Conservation (phyloP, 1,139 yeast genomes). For the Yamadazyma sp. region DNA sequence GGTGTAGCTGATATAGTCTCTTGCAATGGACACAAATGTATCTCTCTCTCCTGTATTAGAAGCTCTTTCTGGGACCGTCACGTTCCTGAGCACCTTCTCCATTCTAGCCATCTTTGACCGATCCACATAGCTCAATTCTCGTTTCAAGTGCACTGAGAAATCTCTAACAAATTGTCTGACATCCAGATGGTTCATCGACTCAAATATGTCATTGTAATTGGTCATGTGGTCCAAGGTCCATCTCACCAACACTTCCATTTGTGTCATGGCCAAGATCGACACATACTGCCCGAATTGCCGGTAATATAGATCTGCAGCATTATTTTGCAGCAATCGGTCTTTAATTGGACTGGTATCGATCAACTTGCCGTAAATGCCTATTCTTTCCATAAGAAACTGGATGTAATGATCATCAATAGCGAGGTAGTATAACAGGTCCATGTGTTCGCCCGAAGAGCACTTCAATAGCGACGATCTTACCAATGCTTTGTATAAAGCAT, state of each 20-base stretch:
- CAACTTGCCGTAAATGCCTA: constrained; percentile 14
- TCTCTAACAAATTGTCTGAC: constrained; percentile 10
- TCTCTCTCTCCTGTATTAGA: too few relatives aligned
- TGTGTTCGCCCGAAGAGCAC: constrained; percentile 7
- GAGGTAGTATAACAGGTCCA: constrained; percentile 9
- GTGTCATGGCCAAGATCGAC: constrained; percentile 11
- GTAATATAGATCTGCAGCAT: constrained; percentile 8
- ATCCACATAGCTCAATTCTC: constrained; percentile 6
- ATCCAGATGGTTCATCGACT: constrained; percentile 17
- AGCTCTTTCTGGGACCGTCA: neutral
- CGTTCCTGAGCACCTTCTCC: neutral
- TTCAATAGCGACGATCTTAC: constrained; percentile 7
- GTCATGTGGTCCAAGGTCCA: constrained; percentile 15
- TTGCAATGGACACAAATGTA: neutral
- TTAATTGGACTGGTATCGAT: constrained; percentile 2
- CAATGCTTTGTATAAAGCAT: constrained; percentile 8
- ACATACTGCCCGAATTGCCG: constrained; percentile 24
- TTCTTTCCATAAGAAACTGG: constrained; percentile 17
- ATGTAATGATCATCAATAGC: constrained; percentile 17
- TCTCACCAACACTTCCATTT: constrained; percentile 7
- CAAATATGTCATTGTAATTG: constrained; percentile 15
- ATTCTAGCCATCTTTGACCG: neutral
- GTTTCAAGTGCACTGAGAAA: constrained; percentile 10
- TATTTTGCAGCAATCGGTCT: neutral
- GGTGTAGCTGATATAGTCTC: constrained; percentile 2